phyloP scores from a whole-genome alignment of 2,329 filamentous ascomycete species.

The Beauveria brongniartii region DNA sequence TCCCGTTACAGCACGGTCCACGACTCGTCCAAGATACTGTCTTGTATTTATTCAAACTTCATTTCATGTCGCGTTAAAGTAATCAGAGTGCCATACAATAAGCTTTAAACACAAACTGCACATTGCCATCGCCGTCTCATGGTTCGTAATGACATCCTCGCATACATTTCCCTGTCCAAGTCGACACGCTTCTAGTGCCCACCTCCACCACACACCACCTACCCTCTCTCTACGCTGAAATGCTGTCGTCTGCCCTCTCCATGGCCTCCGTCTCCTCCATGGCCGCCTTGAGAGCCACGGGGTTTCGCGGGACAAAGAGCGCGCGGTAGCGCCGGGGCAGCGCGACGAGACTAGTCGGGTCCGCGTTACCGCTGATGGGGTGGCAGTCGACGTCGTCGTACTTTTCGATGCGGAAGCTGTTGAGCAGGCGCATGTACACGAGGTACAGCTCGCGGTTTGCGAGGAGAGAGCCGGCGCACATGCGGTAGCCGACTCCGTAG shows the following conservation, averaged over 20 bases:
- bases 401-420: slow-evolving; percentile 50
- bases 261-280: slow-evolving; percentile 9
- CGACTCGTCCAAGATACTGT: too few species aligned
- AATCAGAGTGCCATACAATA: too few species aligned
- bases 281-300: slow-evolving; percentile 10
- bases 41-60: too few species aligned
- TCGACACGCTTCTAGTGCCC: too few species aligned
- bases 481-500: slow-evolving; percentile 54
- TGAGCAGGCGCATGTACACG: slow-evolving; percentile 53
- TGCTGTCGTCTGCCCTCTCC: neutral
- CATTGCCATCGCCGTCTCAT: too few species aligned
- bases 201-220: too few species aligned
- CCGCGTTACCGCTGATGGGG: slow-evolving; percentile 50
- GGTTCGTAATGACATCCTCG: too few species aligned
- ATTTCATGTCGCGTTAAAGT: too few species aligned
- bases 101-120: too few species aligned
- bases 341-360: slow-evolving; percentile 54
- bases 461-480: slow-evolving; percentile 54
- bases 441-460: slow-evolving; percentile 60
- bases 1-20: too few species aligned
- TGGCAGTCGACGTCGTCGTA: slow-evolving; percentile 48
- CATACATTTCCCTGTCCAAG: too few species aligned
- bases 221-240: neutral
- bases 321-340: slow-evolving; percentile 52
- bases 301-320: slow-evolving; percentile 44